Percentiles rank a stretch among this genome's conserved stretches.
These are phyloP conservation scores for Alternaria longipes DNA, from an alignment of 2,329 filamentous ascomycete species.

Conservation along the genomic window DNA sequence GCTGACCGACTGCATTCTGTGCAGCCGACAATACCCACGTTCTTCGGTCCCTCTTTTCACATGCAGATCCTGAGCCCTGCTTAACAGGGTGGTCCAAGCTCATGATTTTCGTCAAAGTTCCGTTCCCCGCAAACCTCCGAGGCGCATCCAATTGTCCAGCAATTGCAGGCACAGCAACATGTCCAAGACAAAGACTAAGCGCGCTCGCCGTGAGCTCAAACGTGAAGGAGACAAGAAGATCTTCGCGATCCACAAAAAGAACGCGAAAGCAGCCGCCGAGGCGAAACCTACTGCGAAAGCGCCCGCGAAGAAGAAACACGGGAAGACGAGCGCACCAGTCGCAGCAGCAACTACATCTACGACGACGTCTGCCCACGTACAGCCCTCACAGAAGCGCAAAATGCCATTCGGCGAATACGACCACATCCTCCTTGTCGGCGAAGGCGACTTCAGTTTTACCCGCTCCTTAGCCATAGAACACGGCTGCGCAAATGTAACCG, in stretches of 20 bases:
- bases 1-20: neutral
- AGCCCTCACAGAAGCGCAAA: conserved; percentile 10
- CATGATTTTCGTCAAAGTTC: conserved; percentile 16
- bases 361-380: conserved; percentile 17
- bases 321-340: conserved; percentile 13
- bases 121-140: conserved; percentile 36
- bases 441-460: conserved; percentile 82
- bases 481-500: conserved; percentile 71
- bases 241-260: conserved; percentile 36
- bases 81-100: conserved; percentile 34
- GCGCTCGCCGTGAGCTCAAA: conserved; percentile 46
- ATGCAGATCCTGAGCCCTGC: conserved; percentile 17
- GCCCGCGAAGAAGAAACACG: conserved; percentile 24
- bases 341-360: conserved; percentile 17
- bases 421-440: conserved; percentile 78
- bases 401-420: conserved; percentile 75
- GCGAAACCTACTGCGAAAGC: conserved; percentile 20
- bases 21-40: neutral
- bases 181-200: conserved; percentile 49
- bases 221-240: conserved; percentile 43
- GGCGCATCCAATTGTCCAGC: conserved; percentile 9
- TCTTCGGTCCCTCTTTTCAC: conserved; percentile 11
- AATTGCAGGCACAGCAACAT: conserved; percentile 23
- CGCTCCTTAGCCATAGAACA: conserved; percentile 72
- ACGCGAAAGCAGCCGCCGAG: conserved; percentile 27